Conservation (phyloP, 2,329 filamentous ascomycete species). For the Zopfia rhizophila region DNA sequence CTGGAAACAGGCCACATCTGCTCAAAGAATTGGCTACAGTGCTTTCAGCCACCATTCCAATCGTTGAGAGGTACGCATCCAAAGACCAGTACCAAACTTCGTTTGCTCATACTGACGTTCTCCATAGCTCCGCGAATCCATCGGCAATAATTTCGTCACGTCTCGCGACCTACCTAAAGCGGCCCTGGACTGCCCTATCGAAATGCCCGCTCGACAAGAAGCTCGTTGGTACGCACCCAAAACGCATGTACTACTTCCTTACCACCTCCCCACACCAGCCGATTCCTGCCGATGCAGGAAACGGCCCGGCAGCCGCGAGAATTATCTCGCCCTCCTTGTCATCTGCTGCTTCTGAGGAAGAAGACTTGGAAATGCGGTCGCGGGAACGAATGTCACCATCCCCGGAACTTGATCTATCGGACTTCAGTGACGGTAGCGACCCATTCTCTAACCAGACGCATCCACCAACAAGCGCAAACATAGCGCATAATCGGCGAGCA, state of each 20-base stretch:
- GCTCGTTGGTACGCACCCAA: constrained; percentile 89
- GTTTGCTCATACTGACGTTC: constrained; percentile 47
- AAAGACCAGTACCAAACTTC: constrained; percentile 20
- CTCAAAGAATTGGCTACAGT: constrained; percentile 92
- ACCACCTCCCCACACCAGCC: constrained; percentile 87
- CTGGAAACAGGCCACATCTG: constrained; percentile 90
- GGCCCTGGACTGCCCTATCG: constrained; percentile 77
- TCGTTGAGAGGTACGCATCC: constrained; percentile 86
- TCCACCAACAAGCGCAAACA: constrained; percentile 52
- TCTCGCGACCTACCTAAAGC: constrained; percentile 88
- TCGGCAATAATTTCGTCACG: constrained; percentile 95
- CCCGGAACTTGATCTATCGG: constrained; percentile 91
- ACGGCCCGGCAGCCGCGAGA: constrained; percentile 61
- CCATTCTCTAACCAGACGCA: constrained; percentile 67
- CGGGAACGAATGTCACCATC: constrained; percentile 82
- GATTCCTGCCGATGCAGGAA: constrained; percentile 73
- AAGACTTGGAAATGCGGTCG: constrained; percentile 67
- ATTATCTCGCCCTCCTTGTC: constrained; percentile 89
- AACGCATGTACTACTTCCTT: constrained; percentile 95
- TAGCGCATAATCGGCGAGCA: constrained; percentile 73
- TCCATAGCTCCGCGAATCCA: constrained; percentile 88
- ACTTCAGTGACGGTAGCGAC: constrained; percentile 77
- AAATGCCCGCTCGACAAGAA: constrained; percentile 94
- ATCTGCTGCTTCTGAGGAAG: constrained; percentile 77
- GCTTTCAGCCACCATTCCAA: constrained; percentile 78